phyloP scores from a whole-genome alignment of 805 yeast species.

The Lipomyces sp. region DNA sequence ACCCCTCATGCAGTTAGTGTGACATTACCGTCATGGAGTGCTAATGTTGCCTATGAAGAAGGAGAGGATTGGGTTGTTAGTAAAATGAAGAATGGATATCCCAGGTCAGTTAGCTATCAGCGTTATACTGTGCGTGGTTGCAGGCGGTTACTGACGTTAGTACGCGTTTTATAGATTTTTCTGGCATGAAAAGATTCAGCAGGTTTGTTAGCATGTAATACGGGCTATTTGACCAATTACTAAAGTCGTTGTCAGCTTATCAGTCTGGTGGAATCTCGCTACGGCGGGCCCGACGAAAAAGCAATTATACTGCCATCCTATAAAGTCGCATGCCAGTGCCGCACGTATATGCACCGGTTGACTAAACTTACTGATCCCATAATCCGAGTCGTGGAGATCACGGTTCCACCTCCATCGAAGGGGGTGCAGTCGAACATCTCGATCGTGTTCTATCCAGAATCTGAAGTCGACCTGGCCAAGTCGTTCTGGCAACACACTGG shows the following conservation, averaged over 20 bases:
- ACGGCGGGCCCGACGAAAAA: slow-evolving; percentile 78
- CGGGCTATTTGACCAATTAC: not conserved
- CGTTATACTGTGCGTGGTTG: not conserved
- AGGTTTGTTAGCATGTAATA: slow-evolving; percentile 36
- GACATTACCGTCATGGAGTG: slow-evolving; percentile 93
- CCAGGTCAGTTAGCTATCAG: slow-evolving; percentile 74
- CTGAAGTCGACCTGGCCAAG: slow-evolving; percentile 67
- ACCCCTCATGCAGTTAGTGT: slow-evolving; percentile 94
- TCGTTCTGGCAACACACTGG: slow-evolving; percentile 98
- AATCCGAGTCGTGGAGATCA: slow-evolving; percentile 47
- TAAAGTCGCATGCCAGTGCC: slow-evolving; percentile 78
- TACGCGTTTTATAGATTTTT: slow-evolving; percentile 61
- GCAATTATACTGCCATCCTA: slow-evolving; percentile 79
- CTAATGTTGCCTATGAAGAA: slow-evolving; percentile 90
- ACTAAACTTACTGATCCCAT: slow-evolving; percentile 44
- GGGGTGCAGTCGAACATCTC: slow-evolving; percentile 61
- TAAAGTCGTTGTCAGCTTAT: not conserved
- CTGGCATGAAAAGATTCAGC: slow-evolving; percentile 47
- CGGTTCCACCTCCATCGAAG: slow-evolving; percentile 40
- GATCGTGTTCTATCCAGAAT: slow-evolving; percentile 74
- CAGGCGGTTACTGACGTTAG: slow-evolving; percentile 51
- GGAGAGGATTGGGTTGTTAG: slow-evolving; percentile 80
- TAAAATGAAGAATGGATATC: slow-evolving; percentile 86
- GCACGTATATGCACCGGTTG: slow-evolving; percentile 66
- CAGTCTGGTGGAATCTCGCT: slow-evolving; percentile 60